phyloP scores from a whole-genome alignment of 2,329 filamentous ascomycete species.

The Acrocalymma vagum region DNA sequence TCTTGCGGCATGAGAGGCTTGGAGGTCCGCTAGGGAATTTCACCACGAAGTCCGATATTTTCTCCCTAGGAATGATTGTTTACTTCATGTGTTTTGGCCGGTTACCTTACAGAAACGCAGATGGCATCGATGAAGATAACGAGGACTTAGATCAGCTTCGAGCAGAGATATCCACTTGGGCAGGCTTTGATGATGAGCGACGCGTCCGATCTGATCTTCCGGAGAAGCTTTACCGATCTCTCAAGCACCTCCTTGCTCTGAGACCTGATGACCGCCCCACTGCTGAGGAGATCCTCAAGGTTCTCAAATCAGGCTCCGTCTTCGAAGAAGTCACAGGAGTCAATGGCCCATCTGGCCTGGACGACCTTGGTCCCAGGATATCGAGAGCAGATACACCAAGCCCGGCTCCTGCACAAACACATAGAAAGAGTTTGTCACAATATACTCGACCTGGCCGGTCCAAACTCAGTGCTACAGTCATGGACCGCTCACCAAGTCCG shows the following conservation, averaged over 20 bases:
- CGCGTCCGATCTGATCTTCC: constrained; percentile 83
- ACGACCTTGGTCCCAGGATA: constrained; percentile 50
- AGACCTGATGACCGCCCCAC: constrained; percentile 80
- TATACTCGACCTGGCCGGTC: constrained; percentile 42
- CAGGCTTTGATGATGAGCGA: constrained; percentile 82
- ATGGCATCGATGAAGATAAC: constrained; percentile 86
- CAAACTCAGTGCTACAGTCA: constrained; percentile 41
- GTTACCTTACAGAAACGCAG: constrained; percentile 84
- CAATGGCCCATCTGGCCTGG: constrained; percentile 42
- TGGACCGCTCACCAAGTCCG: constrained; percentile 46
- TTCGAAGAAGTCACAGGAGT: constrained; percentile 56
- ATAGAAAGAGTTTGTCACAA: constrained; percentile 32
- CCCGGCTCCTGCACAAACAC: constrained; percentile 33
- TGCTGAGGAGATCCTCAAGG: constrained; percentile 83
- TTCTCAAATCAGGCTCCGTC: constrained; percentile 72
- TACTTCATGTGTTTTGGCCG: constrained; percentile 97
- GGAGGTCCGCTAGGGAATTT: constrained; percentile 87
- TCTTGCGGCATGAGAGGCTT: constrained; percentile 71
- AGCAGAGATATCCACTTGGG: constrained; percentile 86
- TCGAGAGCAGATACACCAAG: constrained; percentile 54
- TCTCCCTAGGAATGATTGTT: constrained; percentile 96
- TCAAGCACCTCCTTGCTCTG: constrained; percentile 82
- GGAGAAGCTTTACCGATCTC: constrained; percentile 81
- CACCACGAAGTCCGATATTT: constrained; percentile 97
- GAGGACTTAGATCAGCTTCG: constrained; percentile 89